A percentile compares a stretch with the other conserved stretches of the same genome.
phyloP scores from a whole-genome alignment of 495 filamentous ascomycete species.

The Penicillium malachiteum region DNA sequence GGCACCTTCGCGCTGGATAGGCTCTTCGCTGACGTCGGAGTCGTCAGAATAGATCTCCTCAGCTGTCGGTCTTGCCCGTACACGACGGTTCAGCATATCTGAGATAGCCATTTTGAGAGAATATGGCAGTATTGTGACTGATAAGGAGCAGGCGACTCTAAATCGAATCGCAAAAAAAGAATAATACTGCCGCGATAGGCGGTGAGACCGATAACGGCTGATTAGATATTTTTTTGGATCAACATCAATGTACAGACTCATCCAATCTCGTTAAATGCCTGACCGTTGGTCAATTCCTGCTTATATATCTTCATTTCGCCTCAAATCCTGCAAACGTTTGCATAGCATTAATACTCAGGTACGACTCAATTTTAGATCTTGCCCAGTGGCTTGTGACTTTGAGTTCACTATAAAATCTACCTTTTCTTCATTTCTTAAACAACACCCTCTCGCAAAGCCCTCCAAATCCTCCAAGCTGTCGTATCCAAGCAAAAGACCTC shows the following conservation, averaged over 20 bases:
- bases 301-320: not conserved
- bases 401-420: not conserved
- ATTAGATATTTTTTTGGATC: constrained; percentile 20
- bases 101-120: constrained; percentile 40
- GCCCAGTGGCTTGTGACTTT: not conserved
- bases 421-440: not conserved
- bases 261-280: constrained; percentile 7
- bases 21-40: constrained; percentile 23
- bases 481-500: constrained; percentile 16
- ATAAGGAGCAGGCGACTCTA: not conserved
- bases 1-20: constrained; percentile 27
- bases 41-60: constrained; percentile 48
- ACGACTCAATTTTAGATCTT: not conserved
- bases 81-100: constrained; percentile 57
- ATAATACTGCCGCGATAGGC: constrained; percentile 27
- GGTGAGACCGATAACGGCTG: constrained; percentile 27
- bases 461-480: constrained; percentile 12
- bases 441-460: not conserved
- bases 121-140: not conserved
- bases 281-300: not conserved
- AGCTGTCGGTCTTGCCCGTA: constrained; percentile 56
- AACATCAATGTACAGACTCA: constrained; percentile 2
- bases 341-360: not conserved
- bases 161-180: constrained; percentile 11
- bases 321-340: not conserved